A percentile compares a stretch with the other conserved stretches of the same genome.
Evolutionary conservation across 345 rosid species (phyloP).

Genomic region (Angophora floribunda): DNA sequence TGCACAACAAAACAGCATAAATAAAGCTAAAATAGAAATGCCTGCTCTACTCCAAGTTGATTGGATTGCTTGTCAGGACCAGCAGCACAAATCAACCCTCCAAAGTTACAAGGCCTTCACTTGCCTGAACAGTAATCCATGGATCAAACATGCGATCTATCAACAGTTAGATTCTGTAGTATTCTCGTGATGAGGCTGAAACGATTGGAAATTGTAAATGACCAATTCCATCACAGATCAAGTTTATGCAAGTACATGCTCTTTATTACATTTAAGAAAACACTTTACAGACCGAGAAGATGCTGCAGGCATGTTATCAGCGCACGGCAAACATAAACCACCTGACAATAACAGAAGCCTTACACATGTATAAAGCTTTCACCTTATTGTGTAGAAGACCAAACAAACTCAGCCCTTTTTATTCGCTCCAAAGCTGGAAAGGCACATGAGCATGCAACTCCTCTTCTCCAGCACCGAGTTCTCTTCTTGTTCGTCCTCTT

Average conservation of each 20-base stretch:
- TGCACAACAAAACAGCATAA: not conserved
- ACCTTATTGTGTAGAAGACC: not conserved
- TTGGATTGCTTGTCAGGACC: no score
- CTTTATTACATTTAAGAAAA: not conserved
- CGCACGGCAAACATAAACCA: not conserved
- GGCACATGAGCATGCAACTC: not conserved
- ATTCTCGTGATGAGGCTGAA: not conserved
- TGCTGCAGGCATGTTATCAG: not conserved
- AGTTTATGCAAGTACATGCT: not conserved
- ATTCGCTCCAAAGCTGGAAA: not conserved
- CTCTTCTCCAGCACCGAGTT: not conserved
- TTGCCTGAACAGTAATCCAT: not conserved
- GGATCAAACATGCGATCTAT: not conserved
- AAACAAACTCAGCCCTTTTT: not conserved
- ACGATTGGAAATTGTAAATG: accelerated
- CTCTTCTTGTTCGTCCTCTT: not conserved
- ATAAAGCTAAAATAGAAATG: not conserved
- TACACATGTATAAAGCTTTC: not conserved
- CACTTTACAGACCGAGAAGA: not conserved
- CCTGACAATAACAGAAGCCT: not conserved
- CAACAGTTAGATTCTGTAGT: not conserved
- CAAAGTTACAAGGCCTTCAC: not conserved
- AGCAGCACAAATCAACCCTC: no score
- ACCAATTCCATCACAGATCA: not conserved
- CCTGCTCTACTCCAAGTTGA: no score